phyloP scores from a whole-genome alignment of 345 rosid genomes.

The Isatis tinctoria region DNA sequence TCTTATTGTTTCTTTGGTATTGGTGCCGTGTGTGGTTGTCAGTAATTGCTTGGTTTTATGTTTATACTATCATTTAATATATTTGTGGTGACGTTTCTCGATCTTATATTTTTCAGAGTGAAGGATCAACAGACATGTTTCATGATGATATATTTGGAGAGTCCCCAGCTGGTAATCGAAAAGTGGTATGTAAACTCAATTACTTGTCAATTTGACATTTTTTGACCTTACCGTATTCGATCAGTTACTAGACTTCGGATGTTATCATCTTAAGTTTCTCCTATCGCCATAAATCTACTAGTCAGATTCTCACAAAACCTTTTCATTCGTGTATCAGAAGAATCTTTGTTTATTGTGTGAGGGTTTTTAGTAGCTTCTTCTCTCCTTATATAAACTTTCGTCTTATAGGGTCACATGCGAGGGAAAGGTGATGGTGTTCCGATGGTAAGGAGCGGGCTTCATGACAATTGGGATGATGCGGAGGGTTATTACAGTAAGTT shows the following conservation, averaged over 20 bases:
- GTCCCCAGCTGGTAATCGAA: slow-evolving; percentile 70
- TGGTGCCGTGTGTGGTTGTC: slow-evolving; percentile 25
- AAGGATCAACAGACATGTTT: slow-evolving; percentile 66
- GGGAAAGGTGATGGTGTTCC: slow-evolving; percentile 72
- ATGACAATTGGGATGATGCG: slow-evolving; percentile 99
- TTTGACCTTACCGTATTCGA: neutral
- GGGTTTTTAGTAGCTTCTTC: neutral
- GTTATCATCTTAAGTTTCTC: neutral
- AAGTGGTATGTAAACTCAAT: slow-evolving; percentile 45
- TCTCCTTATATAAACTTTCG: neutral
- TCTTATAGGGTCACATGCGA: slow-evolving; percentile 41
- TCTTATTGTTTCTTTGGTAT: slow-evolving; percentile 22
- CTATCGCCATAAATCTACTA: neutral
- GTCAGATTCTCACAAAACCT: neutral
- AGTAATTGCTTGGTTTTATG: slow-evolving; percentile 16
- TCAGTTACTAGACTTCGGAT: neutral
- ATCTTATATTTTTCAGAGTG: slow-evolving; percentile 62
- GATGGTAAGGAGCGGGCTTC: slow-evolving; percentile 70
- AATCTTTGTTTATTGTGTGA: slow-evolving; percentile 7
- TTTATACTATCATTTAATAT: neutral
- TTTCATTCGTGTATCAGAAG: neutral
- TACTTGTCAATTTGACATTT: neutral
- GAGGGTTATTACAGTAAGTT: slow-evolving; percentile 96
- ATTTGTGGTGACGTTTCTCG: slow-evolving; percentile 1
- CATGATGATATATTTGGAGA: slow-evolving; percentile 97